Conservation (phyloP, 768 basidiomycete genomes). For the Strobilomyces dryophilus region DNA sequence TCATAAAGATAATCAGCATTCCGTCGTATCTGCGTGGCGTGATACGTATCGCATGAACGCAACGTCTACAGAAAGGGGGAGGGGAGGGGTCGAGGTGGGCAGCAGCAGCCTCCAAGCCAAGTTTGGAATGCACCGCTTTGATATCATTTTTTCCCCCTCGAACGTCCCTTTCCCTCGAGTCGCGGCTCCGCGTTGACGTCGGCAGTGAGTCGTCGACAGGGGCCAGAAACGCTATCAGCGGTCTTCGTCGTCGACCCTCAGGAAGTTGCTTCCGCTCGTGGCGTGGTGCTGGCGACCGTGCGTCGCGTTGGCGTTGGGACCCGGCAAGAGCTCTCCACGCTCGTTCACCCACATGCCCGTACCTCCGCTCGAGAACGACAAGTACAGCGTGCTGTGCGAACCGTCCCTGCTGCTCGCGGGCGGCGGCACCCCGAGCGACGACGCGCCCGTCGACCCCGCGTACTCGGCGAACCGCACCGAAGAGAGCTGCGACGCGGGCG, state of each 20-base stretch:
- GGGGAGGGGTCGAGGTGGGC: too few relatives aligned
- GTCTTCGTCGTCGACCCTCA: constrained; percentile 5
- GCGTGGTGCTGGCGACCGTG: constrained; percentile 14
- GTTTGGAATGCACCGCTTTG: neutral
- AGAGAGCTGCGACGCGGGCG: constrained; percentile 22
- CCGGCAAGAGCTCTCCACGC: constrained; percentile 24
- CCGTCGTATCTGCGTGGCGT: constrained; percentile 7
- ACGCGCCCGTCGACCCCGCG: neutral
- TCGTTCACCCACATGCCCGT: constrained; percentile 23
- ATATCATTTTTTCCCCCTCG: neutral
- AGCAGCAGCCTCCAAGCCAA: neutral
- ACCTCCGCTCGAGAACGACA: constrained; percentile 24
- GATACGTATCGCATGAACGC: constrained; percentile 5
- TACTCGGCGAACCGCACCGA: constrained; percentile 21
- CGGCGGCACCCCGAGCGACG: constrained; percentile 1
- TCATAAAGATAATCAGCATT: constrained; percentile 26
- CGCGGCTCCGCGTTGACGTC: neutral
- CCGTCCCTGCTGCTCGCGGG: constrained; percentile 2
- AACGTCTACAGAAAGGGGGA: neutral
- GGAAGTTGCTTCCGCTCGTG: constrained; percentile 13
- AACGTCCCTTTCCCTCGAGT: too few relatives aligned
- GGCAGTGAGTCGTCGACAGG: neutral
- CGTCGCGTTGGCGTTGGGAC: neutral
- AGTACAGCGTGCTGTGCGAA: constrained; percentile 23
- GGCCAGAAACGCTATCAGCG: neutral